These are phyloP conservation scores for Trichoderma sp. DNA, from an alignment of 2,329 filamentous ascomycete species.

Conservation along the genomic window DNA sequence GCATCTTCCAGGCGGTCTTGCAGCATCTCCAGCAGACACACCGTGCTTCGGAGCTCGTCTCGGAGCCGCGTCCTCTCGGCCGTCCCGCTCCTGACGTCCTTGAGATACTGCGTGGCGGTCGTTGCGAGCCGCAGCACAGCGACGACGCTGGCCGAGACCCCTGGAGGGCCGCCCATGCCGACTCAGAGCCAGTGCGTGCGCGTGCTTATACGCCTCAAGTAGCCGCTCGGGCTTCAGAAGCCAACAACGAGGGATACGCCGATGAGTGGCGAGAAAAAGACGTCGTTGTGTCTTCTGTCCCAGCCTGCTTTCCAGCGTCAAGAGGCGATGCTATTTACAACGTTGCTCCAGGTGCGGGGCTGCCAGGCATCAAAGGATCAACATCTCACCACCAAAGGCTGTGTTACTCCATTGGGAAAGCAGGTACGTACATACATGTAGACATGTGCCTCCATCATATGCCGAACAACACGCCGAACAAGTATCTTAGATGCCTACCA, in stretches of 20 bases:
- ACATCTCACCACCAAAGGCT: background rate
- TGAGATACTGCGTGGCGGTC: conserved; percentile 3
- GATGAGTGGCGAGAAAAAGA: background rate
- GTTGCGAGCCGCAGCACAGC: conserved; percentile 16
- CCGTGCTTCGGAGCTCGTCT: conserved; percentile 21
- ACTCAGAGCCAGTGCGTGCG: background rate
- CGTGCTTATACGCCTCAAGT: background rate
- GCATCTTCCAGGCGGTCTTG: conserved; percentile 26
- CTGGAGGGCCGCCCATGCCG: conserved; percentile 1
- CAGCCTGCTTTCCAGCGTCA: background rate
- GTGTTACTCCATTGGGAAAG: background rate
- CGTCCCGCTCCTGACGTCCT: conserved; percentile 24
- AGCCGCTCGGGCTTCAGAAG: background rate
- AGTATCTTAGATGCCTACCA: too few species aligned
- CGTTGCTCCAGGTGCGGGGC: background rate
- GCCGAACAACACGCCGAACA: background rate
- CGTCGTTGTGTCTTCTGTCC: background rate
- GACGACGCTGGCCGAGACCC: conserved; percentile 7
- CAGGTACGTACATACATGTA: background rate
- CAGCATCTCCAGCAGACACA: conserved; percentile 26
- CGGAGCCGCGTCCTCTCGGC: conserved; percentile 22
- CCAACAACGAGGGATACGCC: background rate
- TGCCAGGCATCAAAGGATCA: background rate
- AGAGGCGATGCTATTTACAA: background rate
- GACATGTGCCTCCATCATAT: background rate